These are phyloP conservation scores for Carex myosuroides DNA, from an alignment of 176 grass and related monocot genomes.

Conservation along the genomic window DNA sequence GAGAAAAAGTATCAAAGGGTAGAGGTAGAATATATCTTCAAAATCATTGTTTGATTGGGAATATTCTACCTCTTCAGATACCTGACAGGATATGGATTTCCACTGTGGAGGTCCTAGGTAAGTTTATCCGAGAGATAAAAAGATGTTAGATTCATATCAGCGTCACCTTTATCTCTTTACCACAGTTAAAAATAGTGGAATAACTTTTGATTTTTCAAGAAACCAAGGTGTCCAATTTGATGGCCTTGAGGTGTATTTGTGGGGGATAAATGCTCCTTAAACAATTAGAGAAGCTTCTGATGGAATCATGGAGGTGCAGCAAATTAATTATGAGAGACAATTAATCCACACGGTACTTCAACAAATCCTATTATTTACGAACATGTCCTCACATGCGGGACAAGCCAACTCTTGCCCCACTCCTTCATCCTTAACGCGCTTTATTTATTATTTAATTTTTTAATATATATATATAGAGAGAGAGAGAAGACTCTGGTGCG, in stretches of 20 bases:
- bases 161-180: neutral
- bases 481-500: no score
- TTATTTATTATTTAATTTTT: neutral
- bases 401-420: neutral
- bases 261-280: neutral
- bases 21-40: no score
- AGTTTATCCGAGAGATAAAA: neutral
- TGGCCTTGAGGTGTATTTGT: neutral
- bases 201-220: neutral
- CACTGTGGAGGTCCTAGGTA: neutral
- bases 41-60: no score
- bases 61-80: no score
- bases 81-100: no score
- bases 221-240: neutral
- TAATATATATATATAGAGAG: no score
- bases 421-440: neutral
- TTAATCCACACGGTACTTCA: neutral
- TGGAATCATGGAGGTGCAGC: neutral
- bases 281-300: neutral
- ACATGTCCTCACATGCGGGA: neutral
- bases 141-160: neutral
- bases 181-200: neutral
- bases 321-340: neutral
- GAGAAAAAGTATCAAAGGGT: no score
- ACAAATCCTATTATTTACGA: constrained; percentile 1